Percentiles rank a stretch among this genome's conserved stretches.
Conservation (phyloP, 768 basidiomycete genomes). For the Lactifluus rugatus region DNA sequence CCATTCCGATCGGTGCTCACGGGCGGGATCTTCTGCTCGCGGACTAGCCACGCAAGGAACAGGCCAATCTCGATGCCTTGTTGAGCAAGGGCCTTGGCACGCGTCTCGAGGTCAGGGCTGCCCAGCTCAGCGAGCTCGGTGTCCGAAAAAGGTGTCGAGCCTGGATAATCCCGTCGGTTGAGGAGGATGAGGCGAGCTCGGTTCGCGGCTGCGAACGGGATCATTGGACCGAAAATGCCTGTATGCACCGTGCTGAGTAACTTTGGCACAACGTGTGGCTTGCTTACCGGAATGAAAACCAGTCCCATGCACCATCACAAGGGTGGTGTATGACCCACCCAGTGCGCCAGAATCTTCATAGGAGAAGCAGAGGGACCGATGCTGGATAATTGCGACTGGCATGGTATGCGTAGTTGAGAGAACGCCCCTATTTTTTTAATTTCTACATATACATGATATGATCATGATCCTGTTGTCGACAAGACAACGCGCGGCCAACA, state of each 20-base stretch:
- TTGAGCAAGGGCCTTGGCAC: constrained; percentile 8
- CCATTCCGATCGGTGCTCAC: background rate
- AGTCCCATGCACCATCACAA: constrained; percentile 19
- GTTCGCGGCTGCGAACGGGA: constrained; percentile 18
- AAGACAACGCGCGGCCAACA: background rate
- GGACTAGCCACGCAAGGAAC: constrained; percentile 18
- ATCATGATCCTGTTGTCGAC: background rate
- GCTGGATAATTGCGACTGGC: constrained; percentile 12
- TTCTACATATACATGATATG: too few species aligned
- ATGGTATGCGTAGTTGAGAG: background rate
- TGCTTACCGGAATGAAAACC: constrained; percentile 13
- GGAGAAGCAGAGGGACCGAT: background rate
- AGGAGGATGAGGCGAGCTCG: constrained; percentile 21
- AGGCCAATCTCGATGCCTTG: constrained; percentile 13
- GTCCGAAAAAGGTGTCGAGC: constrained; percentile 19
- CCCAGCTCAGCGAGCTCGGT: constrained; percentile 18
- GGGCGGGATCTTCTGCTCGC: constrained; percentile 6
- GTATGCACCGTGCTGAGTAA: background rate
- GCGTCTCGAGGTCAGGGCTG: constrained; percentile 11
- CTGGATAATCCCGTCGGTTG: constrained; percentile 23
- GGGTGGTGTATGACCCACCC: constrained; percentile 11
- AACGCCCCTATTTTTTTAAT: background rate
- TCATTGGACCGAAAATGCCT: constrained; percentile 21
- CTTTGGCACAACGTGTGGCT: background rate
- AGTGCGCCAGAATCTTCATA: constrained; percentile 17